Percentiles rank a stretch among this genome's conserved stretches.
Evolutionary conservation across 257 asterid species (phyloP).

Genomic region (Plantago elongata): DNA sequence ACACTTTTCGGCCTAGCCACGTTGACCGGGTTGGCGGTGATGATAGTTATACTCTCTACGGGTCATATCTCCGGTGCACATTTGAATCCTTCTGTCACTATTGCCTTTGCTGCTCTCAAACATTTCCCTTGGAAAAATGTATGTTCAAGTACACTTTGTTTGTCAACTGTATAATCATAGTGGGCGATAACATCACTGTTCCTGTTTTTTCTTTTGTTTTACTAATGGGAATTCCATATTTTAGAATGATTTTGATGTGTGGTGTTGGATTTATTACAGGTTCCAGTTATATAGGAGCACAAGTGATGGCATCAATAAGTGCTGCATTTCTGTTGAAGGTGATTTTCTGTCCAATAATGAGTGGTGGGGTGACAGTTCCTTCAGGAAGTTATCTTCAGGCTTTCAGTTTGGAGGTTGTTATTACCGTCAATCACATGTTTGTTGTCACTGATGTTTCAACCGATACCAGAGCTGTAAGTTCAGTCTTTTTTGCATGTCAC

Average conservation of each 20-base stretch:
- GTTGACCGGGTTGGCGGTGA: constrained; percentile 77
- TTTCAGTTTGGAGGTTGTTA: constrained; percentile 72
- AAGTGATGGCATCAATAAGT: constrained; percentile 58
- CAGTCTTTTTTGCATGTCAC: not conserved
- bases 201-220: no score
- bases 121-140: constrained; percentile 91
- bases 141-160: not conserved
- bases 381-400: constrained; percentile 50
- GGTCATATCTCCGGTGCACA: constrained; percentile 98
- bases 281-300: constrained; percentile 78
- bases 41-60: constrained; percentile 77
- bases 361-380: constrained; percentile 82
- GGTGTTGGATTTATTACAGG: constrained; percentile 29
- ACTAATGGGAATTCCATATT: no score
- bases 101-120: constrained; percentile 79
- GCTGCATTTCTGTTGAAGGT: constrained; percentile 60
- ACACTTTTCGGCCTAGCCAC: constrained; percentile 67
- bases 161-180: no score
- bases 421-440: constrained; percentile 83
- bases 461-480: constrained; percentile 85
- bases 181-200: no score
- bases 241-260: not conserved
- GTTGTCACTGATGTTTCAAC: constrained; percentile 89
- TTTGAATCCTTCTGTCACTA: constrained; percentile 79
- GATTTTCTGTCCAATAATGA: constrained; percentile 61